phyloP scores from a whole-genome alignment of 2,329 filamentous ascomycete species.

The Trichoderma sp. region DNA sequence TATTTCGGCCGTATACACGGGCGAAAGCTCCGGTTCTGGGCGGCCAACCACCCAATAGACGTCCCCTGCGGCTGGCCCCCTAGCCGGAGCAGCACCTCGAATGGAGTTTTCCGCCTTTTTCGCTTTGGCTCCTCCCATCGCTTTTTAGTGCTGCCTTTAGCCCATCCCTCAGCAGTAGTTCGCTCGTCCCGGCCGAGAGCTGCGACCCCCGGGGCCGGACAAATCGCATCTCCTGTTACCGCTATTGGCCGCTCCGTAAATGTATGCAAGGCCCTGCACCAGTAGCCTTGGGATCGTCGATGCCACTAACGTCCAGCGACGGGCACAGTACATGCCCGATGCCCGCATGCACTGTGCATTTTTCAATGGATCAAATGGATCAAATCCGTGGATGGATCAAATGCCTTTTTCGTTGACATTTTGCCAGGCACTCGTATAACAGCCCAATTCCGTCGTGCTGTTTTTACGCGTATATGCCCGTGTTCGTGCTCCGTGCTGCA shows the following conservation, averaged over 20 bases:
- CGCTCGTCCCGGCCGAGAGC: constrained; percentile 10
- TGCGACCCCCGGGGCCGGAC: neutral
- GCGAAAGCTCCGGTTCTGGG: neutral
- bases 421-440: too few relatives aligned
- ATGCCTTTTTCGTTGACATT: too few relatives aligned
- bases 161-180: neutral
- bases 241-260: neutral
- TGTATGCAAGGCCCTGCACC: neutral
- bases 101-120: too few relatives aligned
- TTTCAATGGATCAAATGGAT: too few relatives aligned
- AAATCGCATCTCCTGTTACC: neutral
- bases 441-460: too few relatives aligned
- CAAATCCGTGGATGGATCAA: too few relatives aligned
- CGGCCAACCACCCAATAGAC: neutral
- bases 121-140: neutral
- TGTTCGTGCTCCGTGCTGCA: neutral
- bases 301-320: neutral
- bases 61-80: neutral
- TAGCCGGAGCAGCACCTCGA: neutral
- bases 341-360: neutral
- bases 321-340: neutral
- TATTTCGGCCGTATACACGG: neutral
- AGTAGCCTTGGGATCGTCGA: constrained; percentile 3
- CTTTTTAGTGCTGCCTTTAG: neutral
- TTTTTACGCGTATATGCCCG: neutral